Conservation (phyloP, 2,329 filamentous ascomycete genomes). For the Colletotrichum godetiae region DNA sequence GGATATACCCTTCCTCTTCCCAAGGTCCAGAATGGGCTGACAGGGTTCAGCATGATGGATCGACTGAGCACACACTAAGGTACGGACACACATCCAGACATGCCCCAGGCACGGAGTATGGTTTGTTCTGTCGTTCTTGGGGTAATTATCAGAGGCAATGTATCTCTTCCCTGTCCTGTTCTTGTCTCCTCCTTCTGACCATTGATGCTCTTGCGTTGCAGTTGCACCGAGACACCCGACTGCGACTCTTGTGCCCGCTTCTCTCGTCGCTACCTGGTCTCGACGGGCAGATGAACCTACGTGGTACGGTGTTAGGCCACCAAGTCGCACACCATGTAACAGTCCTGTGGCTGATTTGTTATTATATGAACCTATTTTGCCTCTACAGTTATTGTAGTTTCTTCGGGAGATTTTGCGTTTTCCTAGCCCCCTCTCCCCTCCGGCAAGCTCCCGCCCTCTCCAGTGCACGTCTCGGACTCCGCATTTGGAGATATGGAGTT, state of each 20-base stretch:
- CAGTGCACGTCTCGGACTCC: constrained; percentile 25
- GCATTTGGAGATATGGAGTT: constrained; percentile 31
- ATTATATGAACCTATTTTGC: constrained; percentile 5
- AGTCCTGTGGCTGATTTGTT: constrained; percentile 5
- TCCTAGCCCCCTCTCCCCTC: constrained; percentile 10
- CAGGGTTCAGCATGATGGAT: background rate
- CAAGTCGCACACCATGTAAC: constrained; percentile 20
- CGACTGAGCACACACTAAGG: too few relatives aligned
- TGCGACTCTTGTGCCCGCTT: constrained; percentile 23
- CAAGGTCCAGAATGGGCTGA: background rate
- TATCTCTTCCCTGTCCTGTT: too few relatives aligned
- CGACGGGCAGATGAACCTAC: constrained; percentile 16
- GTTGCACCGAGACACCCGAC: constrained; percentile 29
- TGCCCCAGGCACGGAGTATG: background rate
- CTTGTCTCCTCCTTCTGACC: background rate
- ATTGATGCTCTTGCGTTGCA: constrained; percentile 7
- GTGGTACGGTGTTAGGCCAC: background rate
- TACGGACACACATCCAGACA: too few relatives aligned
- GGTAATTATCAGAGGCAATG: background rate
- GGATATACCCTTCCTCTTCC: background rate
- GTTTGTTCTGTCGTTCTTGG: background rate
- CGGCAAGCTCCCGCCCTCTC: constrained; percentile 23
- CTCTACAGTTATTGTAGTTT: background rate
- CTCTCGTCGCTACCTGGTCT: background rate
- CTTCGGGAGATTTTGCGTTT: constrained; percentile 22